phyloP scores from a whole-genome alignment of 345 rosid species.

The Lepidium aucheri region DNA sequence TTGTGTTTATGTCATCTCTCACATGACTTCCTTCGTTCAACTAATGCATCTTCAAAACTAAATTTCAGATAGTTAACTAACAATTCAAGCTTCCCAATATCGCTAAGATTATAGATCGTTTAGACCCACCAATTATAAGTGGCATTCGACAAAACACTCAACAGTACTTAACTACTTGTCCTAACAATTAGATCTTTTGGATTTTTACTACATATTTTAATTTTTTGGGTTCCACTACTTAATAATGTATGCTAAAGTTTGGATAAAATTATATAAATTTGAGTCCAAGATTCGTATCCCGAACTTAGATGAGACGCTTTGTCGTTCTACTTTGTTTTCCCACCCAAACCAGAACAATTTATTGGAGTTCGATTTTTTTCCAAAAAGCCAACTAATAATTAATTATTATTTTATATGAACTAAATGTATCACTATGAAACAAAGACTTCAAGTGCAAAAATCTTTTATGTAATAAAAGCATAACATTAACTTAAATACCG shows the following conservation, averaged over 20 bases:
- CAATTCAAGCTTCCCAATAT: slow-evolving; percentile 9
- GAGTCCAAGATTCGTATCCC: slow-evolving; percentile 14
- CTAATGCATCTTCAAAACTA: too few relatives aligned
- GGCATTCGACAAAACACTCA: slow-evolving; percentile 17
- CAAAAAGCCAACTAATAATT: background rate
- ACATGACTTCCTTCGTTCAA: too few relatives aligned
- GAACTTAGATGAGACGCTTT: slow-evolving; percentile 15
- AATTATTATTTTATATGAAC: background rate
- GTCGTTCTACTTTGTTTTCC: slow-evolving; percentile 25
- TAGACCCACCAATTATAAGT: slow-evolving; percentile 23
- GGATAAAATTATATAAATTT: background rate
- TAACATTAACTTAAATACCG: too few relatives aligned
- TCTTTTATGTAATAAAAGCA: too few relatives aligned
- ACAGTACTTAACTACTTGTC: slow-evolving; percentile 21
- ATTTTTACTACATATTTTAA: background rate
- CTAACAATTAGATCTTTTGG: slow-evolving; percentile 7
- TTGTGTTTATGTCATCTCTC: too few relatives aligned
- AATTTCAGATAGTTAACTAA: background rate
- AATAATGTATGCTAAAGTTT: slow-evolving; percentile 11
- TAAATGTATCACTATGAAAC: too few relatives aligned
- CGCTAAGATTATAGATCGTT: background rate
- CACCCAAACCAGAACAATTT: slow-evolving; percentile 18
- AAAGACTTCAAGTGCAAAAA: too few relatives aligned
- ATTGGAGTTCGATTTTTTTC: background rate
- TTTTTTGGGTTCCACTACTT: background rate